A percentile compares a stretch with the other conserved stretches of the same genome.
Conservation (phyloP, 208 protist species). For the Trypanosoma congolense region DNA sequence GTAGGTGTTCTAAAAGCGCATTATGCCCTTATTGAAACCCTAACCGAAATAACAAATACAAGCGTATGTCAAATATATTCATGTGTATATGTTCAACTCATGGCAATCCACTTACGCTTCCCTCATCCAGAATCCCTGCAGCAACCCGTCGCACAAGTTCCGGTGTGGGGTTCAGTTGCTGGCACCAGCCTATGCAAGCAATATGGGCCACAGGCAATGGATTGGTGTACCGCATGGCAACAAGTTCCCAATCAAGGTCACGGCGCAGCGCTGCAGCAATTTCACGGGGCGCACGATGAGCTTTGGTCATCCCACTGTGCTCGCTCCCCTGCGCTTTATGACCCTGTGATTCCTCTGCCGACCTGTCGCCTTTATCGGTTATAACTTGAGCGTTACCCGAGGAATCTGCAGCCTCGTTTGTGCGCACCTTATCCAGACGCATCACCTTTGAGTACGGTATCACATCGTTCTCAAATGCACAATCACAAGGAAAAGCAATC, state of each 20-base stretch:
- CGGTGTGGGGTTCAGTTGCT: conserved; percentile 27
- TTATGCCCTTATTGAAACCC: too few relatives aligned
- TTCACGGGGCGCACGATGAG: conserved; percentile 13
- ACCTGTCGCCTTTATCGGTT: background rate
- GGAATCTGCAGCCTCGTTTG: background rate
- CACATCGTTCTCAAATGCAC: conserved; percentile 37
- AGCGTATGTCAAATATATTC: too few relatives aligned
- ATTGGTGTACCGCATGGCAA: conserved; percentile 40
- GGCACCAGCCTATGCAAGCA: conserved; percentile 42
- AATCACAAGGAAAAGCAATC: conserved; percentile 25
- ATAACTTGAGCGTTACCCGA: conserved; percentile 1
- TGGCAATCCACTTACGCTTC: background rate
- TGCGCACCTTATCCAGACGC: conserved; percentile 18
- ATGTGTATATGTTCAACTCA: too few relatives aligned
- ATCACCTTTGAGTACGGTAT: conserved; percentile 41
- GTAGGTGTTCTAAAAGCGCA: too few relatives aligned
- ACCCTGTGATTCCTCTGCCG: background rate
- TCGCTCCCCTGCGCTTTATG: background rate
- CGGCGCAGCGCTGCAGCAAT: conserved; percentile 45
- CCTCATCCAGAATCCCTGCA: conserved; percentile 42
- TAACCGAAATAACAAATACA: too few relatives aligned
- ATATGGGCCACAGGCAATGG: conserved; percentile 46
- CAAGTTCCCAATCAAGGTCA: conserved; percentile 50
- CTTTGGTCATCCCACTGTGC: background rate
- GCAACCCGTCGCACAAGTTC: conserved; percentile 39